A percentile compares a stretch with the other conserved stretches of the same genome.
Evolutionary conservation across 2,329 filamentous ascomycete species (phyloP).

Genomic region (Pseudocercospora eumusae): DNA sequence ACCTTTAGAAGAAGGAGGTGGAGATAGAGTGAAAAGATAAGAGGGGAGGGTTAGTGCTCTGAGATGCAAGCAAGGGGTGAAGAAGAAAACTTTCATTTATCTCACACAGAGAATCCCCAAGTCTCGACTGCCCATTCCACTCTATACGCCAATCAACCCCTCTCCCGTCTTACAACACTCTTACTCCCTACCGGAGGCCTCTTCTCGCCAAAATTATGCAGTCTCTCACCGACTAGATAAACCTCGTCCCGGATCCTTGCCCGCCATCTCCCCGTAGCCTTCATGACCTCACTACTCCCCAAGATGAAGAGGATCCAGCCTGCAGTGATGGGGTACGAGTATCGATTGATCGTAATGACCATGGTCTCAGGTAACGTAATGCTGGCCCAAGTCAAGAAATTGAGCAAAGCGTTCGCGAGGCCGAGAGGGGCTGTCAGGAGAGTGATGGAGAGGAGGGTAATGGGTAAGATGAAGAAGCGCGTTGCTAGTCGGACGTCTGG

Average conservation of each 20-base stretch:
- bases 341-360: conserved; percentile 55
- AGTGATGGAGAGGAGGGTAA: conserved; percentile 60
- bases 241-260: conserved; percentile 87
- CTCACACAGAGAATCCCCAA: too few relatives aligned
- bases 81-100: too few relatives aligned
- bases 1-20: neutral
- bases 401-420: conserved; percentile 57
- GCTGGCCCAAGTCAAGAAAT: conserved; percentile 11
- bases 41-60: too few relatives aligned
- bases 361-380: neutral
- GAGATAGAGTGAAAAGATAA: too few relatives aligned
- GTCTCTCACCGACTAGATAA: conserved; percentile 87
- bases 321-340: conserved; percentile 67
- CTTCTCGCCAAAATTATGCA: conserved; percentile 87
- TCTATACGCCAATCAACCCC: conserved; percentile 17
- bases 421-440: conserved; percentile 67
- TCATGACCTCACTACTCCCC: conserved; percentile 41
- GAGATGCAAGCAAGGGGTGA: too few relatives aligned
- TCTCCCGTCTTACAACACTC: conserved; percentile 38
- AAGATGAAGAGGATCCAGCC: conserved; percentile 18
- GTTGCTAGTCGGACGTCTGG: conserved; percentile 80
- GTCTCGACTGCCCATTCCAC: neutral
- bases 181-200: conserved; percentile 39
- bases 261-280: conserved; percentile 73
- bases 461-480: conserved; percentile 80